phyloP scores from a whole-genome alignment of 495 filamentous ascomycete genomes.

The Chaetomidium leptoderma region DNA sequence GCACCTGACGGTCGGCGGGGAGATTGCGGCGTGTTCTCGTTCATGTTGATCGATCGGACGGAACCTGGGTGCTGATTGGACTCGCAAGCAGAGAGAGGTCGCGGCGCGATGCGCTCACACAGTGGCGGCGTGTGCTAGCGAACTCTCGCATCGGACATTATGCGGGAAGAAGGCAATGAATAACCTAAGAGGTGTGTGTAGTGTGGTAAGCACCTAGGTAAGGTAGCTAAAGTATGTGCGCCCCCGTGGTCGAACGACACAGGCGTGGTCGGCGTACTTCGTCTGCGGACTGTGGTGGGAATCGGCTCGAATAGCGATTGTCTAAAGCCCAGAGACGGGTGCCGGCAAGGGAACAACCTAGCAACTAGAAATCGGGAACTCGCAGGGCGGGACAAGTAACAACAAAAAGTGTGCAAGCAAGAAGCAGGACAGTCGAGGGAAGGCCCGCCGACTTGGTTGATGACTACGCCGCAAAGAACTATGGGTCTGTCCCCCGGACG shows the following conservation, averaged over 20 bases:
- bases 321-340: neutral
- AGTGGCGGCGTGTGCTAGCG: slow-evolving; percentile 18
- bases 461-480: slow-evolving; percentile 7
- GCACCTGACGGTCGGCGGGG: slow-evolving; percentile 29
- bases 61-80: neutral
- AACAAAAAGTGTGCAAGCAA: neutral
- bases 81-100: neutral
- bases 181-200: neutral
- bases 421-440: neutral
- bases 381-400: neutral
- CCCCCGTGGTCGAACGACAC: neutral
- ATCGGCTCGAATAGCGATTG: neutral
- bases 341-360: neutral
- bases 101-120: slow-evolving; percentile 31
- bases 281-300: neutral
- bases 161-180: slow-evolving; percentile 13
- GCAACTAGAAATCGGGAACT: neutral
- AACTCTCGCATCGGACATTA: slow-evolving; percentile 19
- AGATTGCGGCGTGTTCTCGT: slow-evolving; percentile 26
- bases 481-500: neutral
- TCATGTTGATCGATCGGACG: slow-evolving; percentile 21
- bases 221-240: neutral
- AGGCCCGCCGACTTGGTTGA: neutral
- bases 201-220: no score
- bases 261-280: neutral